Evolutionary conservation across 2,329 filamentous ascomycete genomes (phyloP), one percentile per base, ranked within the genome.

Genomic region (Aspergillus tamarii): DNA sequence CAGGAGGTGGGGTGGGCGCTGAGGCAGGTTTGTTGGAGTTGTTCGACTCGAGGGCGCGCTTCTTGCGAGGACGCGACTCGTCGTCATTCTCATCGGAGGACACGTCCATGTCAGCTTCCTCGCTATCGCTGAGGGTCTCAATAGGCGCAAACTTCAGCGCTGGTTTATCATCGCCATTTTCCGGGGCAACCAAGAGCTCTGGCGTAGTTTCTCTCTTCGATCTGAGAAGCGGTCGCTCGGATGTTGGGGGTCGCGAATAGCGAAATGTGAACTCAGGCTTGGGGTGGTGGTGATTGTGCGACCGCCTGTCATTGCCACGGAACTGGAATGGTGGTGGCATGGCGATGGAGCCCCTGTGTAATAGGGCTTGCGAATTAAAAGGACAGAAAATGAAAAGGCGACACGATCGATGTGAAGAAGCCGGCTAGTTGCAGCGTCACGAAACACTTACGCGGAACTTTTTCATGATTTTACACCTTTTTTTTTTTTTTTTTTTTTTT

Each of bases 41-140:
- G 28, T 73, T 68, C 16, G 66, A 57, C 48, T 72, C 74, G 7
- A 76, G n/a, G 4, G 72, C 75, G 62, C 74, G 76, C 67, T 73
- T 79, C 59, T 80, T 79, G 57, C 78, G 79, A 21, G 81, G 78
- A 50, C 69, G 77, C 23, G 72, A 68, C 36, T 62, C 68, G 10
- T 72, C 63, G 23, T 72, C 70, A 23, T 80, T 74, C 16, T 80
- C 78, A 4, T 75, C 76, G 4, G 77, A 71, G 8, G 77, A 81
- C 10, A 80, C 71, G 19, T 81, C 78, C 81, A 83, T 82, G 6
- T 78, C 78, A 16, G 76, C 78, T 64, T 82, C 81, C 57, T 81
- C 81, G 56, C 79, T 82, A 62, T 82, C 81, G 52, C 78, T 82
- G 10, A 82, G 66, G 14, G 77, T 74, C 19, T 78, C 75, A 5